phyloP scores from a whole-genome alignment of 176 grass and related monocot genomes.

The Puccinellia tenuiflora region DNA sequence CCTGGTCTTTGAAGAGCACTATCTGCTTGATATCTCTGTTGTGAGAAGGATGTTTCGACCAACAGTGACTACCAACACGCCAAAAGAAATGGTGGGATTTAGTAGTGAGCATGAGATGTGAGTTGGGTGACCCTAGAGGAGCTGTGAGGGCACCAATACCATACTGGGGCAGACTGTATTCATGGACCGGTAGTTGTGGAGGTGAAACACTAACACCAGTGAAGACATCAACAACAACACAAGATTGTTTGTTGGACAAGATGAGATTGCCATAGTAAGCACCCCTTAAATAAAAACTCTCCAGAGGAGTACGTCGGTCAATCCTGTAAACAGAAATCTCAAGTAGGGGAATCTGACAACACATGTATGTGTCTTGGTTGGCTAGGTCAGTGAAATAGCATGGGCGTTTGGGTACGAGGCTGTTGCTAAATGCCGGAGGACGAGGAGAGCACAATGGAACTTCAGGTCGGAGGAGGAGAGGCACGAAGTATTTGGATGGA shows the following conservation, averaged over 20 bases:
- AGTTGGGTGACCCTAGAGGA: background rate
- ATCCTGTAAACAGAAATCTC: background rate
- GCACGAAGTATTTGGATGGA: background rate
- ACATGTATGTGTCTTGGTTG: background rate
- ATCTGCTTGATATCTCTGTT: background rate
- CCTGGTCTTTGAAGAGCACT: background rate
- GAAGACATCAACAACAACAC: constrained; percentile 29
- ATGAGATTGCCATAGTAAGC: constrained; percentile 25
- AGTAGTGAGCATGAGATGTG: background rate
- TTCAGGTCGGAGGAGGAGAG: background rate
- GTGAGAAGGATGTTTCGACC: background rate
- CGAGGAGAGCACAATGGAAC: background rate
- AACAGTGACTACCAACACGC: background rate
- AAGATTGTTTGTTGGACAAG: background rate
- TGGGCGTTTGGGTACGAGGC: background rate
- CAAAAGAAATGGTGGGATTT: background rate
- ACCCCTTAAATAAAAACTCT: background rate
- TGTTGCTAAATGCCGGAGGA: background rate
- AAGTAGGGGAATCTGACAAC: background rate
- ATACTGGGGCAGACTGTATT: background rate
- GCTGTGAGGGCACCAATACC: background rate
- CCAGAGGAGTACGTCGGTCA: background rate
- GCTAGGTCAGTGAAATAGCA: background rate
- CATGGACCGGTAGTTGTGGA: background rate
- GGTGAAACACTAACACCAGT: constrained; percentile 19